Evolutionary conservation across 148 eudicot genomes (phyloP).

Genomic region (Cornus suecica): DNA sequence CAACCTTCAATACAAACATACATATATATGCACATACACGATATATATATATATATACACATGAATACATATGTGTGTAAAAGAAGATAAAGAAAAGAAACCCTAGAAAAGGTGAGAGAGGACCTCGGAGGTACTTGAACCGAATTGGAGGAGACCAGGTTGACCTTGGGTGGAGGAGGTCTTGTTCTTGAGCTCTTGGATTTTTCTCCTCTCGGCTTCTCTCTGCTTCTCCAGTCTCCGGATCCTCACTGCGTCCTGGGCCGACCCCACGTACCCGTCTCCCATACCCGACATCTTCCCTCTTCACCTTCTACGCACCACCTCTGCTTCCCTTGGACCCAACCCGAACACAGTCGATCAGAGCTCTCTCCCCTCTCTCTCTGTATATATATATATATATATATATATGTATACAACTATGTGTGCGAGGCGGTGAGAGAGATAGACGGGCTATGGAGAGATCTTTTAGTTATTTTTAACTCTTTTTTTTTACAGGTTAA

Average conservation of each 20-base stretch:
- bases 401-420: too few species aligned
- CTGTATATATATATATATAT: too few species aligned
- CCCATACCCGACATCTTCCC: slow-evolving; percentile 94
- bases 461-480: too few species aligned
- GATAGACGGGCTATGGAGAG: too few species aligned
- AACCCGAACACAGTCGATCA: too few species aligned
- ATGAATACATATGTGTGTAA: too few species aligned
- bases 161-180: slow-evolving; percentile 71
- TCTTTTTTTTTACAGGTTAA: too few species aligned
- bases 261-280: slow-evolving; percentile 95
- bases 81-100: not conserved
- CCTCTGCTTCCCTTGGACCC: not conserved
- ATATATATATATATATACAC: too few species aligned
- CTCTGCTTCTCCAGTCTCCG: slow-evolving; percentile 91
- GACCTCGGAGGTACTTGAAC: slow-evolving; percentile 94
- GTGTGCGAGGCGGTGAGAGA: too few species aligned
- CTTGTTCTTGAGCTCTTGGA: slow-evolving; percentile 82
- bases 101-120: not conserved
- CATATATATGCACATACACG: too few species aligned
- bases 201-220: slow-evolving; percentile 89
- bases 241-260: slow-evolving; percentile 92
- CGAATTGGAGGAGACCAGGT: slow-evolving; percentile 94
- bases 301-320: slow-evolving; percentile 2
- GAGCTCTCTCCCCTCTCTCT: too few species aligned
- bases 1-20: too few species aligned